Evolutionary conservation across 192 early-diverging fungal genomes (phyloP), one percentile per base, ranked within the genome.

Genomic region (Chytriomyces confervae): DNA sequence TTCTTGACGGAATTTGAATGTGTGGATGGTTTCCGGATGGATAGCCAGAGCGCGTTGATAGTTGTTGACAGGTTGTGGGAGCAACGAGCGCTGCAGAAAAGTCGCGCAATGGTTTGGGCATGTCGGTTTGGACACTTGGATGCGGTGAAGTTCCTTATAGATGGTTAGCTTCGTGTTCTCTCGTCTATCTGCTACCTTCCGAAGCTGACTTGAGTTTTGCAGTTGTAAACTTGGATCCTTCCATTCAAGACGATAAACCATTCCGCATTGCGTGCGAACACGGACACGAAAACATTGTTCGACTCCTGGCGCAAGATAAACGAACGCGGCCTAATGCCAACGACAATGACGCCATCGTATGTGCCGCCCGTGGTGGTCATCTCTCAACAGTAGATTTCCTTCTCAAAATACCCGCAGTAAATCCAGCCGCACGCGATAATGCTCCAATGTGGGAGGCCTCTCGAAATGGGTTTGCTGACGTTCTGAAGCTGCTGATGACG

Each of bases 381-480:
- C 13, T 29, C 18, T 11, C 18, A 64, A n/a, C 11, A 18, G n/a
- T 64, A 11, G n/a, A 29, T 11, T 23, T 64, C 11, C 29, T 24
- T 64, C 62, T 64, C 62, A 11, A 11, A 18, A 11, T 23, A 11
- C 62, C 29, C 18, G 18, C 11, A 11, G 62, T 64, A 29, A 29
- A 64, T 7, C 62, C 62, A 18, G 16, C 62, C 29, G 62, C 62
- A 11, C 18, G 62, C 20, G 29, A 64, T 13, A 64, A 64, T 64
- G 62, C 62, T 11, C n/a, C 62, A 23, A 11, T 64, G 10, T 64
- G 18, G 18, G 18, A n/a, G 27, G 16, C n/a, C 62, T 11, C 29
- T 18, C 16, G 27, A 69, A 10, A 20, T 18, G 67, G 67, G 11
- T 46, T 47, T 27, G 1, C 27, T 49, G 44, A 69, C 16, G n/a